phyloP scores from a whole-genome alignment of 2,329 filamentous ascomycete genomes.

The Lasiodiplodia sp. region DNA sequence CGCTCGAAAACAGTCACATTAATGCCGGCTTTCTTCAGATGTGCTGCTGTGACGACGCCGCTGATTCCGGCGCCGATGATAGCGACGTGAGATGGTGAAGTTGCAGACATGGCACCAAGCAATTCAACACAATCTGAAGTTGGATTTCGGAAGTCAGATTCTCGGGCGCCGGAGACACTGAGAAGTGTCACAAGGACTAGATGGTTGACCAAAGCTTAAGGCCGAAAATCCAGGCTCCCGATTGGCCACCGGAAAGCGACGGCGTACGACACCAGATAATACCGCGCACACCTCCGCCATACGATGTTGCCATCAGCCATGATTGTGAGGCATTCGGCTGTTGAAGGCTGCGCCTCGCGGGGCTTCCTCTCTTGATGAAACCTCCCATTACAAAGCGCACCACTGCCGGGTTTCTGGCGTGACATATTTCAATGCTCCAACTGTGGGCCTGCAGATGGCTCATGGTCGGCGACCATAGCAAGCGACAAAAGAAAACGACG shows the following conservation, averaged over 20 bases:
- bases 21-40: constrained; percentile 44
- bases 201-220: neutral
- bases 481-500: constrained; percentile 4
- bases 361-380: neutral
- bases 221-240: neutral
- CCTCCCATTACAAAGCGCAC: constrained; percentile 12
- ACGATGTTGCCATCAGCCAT: constrained; percentile 12
- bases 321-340: constrained; percentile 1
- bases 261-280: constrained; percentile 14
- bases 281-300: neutral
- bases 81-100: constrained; percentile 36
- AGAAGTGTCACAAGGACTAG: neutral
- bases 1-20: constrained; percentile 64
- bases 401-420: constrained; percentile 11
- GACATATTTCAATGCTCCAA: neutral
- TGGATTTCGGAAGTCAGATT: neutral
- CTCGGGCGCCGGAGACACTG: neutral
- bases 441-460: constrained; percentile 10
- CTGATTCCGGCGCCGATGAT: constrained; percentile 49
- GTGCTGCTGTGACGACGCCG: constrained; percentile 45
- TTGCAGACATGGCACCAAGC: constrained; percentile 32
- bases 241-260: constrained; percentile 34
- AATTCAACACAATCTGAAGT: constrained; percentile 1
- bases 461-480: constrained; percentile 20
- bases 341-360: constrained; percentile 11